Evolutionary conservation across 371 early-diverging fungal species (phyloP), one percentile per base, ranked within the genome.

Genomic region (Lichtheimia hyalospora): DNA sequence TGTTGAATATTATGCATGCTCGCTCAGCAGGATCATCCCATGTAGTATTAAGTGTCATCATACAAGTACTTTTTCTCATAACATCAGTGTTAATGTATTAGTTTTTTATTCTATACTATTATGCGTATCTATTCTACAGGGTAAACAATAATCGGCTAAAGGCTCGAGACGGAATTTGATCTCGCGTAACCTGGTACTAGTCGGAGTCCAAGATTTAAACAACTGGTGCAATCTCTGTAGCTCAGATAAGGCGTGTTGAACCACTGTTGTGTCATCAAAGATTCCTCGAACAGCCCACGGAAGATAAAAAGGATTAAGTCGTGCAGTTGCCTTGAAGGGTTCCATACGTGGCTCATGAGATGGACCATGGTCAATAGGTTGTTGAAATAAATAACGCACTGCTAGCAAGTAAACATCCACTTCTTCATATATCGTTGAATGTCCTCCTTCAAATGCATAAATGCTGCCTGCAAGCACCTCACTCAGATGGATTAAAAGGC

Each of bases 391-490:
- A 28, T 72, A 71, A 5, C 64, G 65, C 16, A 74, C 52, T 3
- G 84, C 70, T 34, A 81, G 77, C 81, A 81, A 76, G 74, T 92
- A 97, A 3, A 95, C 96, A 40, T 92, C 83, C 1, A 83, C 64
- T 65, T 95, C 96, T 63, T 92, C 94, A 58, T 97, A 97, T 16
- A 96, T 78, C 3, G 94, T 89, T 3, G 93, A 94, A 70, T 97
- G 97, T 3, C 96, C 97, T 18, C 86, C 87, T 28, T 92, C 92
- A 41, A 89, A 85, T 12, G 87, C 76, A 73, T 91, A 92, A 24
- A 96, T 61, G 50, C 89, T 89, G 12, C 97, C 97, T 4, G 90
- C 92, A 23, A 97, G 69, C 4, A 87, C 86, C 56, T 93, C 93
- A 53, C 90, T 89, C 13, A 97, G 75, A 55, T 96, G 87, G 4